Percentiles rank a stretch among this genome's conserved stretches.
Evolutionary conservation across 371 early-diverging fungal genomes (phyloP).

Genomic region (Chytridium lagenaria): DNA sequence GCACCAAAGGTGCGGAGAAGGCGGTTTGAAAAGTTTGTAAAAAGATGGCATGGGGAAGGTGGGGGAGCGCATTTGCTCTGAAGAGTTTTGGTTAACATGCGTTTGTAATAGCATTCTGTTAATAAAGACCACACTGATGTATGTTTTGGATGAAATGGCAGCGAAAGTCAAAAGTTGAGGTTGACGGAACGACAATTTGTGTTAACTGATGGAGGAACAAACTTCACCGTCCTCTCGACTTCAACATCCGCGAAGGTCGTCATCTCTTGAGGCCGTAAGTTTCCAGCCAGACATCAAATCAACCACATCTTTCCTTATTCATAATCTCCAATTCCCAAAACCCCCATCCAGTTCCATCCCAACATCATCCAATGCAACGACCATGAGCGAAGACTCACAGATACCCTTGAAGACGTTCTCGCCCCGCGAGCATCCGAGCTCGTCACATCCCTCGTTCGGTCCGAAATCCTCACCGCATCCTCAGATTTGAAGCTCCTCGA

Average conservation of each 20-base stretch:
- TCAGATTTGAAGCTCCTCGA: not conserved
- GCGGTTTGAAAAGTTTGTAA: too few relatives aligned
- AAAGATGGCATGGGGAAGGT: too few relatives aligned
- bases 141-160: too few relatives aligned
- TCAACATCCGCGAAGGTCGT: slow-evolving; percentile 6
- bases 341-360: not conserved
- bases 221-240: not conserved
- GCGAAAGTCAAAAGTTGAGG: too few relatives aligned
- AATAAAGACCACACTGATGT: too few relatives aligned
- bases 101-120: too few relatives aligned
- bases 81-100: too few relatives aligned
- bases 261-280: slow-evolving; percentile 1
- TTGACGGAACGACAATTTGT: too few relatives aligned
- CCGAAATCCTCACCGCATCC: not conserved
- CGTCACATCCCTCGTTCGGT: not conserved
- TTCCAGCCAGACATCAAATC: too few relatives aligned
- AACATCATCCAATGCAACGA: not conserved
- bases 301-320: not conserved
- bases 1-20: too few relatives aligned
- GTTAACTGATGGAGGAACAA: too few relatives aligned
- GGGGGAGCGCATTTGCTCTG: too few relatives aligned
- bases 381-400: not conserved
- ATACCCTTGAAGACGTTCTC: not conserved
- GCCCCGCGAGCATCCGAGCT: not conserved
- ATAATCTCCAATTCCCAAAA: not conserved